Percentiles rank a stretch among this genome's conserved stretches.
Evolutionary conservation across 805 yeast genomes (phyloP).

Genomic region (Yamadazyma akitaensis): DNA sequence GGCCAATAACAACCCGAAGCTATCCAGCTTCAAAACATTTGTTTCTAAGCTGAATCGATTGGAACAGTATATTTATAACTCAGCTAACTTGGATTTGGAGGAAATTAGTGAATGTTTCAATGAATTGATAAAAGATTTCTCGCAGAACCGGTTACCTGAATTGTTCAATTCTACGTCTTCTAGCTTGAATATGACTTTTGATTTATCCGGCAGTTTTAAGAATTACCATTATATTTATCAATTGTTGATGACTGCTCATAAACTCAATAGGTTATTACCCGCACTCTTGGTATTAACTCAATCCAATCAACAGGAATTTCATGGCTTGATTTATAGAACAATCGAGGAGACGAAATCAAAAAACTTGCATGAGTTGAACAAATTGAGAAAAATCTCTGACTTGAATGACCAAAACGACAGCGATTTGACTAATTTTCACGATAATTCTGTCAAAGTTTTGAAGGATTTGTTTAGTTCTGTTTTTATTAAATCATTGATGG

Average conservation of each 20-base stretch:
- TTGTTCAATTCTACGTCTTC: conserved; percentile 13
- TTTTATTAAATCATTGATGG: conserved; percentile 59
- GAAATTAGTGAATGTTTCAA: conserved; percentile 44
- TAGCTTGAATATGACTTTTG: conserved; percentile 24
- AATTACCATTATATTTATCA: conserved; percentile 43
- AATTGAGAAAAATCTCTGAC: conserved; percentile 28
- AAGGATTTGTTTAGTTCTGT: conserved; percentile 69
- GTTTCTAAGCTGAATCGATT: conserved; percentile 36
- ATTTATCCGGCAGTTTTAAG: conserved; percentile 10
- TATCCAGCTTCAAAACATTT: conserved; percentile 33
- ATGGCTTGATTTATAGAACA: conserved; percentile 56
- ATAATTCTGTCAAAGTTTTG: conserved; percentile 51
- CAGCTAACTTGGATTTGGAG: conserved; percentile 55
- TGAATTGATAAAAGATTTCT: conserved; percentile 28
- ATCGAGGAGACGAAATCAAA: conserved; percentile 62
- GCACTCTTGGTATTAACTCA: conserved; percentile 53
- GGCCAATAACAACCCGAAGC: conserved; percentile 30
- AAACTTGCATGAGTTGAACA: conserved; percentile 38
- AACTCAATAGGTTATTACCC: conserved; percentile 57
- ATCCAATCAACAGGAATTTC: conserved; percentile 59
- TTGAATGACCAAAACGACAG: conserved; percentile 21
- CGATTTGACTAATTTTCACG: conserved; percentile 35
- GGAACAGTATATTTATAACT: conserved; percentile 52
- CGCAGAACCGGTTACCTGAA: conserved; percentile 26
- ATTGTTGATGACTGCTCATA: conserved; percentile 55